These are phyloP conservation scores for Suillus fuscotomentosus DNA, from an alignment of 768 basidiomycete genomes.

Conservation along the genomic window DNA sequence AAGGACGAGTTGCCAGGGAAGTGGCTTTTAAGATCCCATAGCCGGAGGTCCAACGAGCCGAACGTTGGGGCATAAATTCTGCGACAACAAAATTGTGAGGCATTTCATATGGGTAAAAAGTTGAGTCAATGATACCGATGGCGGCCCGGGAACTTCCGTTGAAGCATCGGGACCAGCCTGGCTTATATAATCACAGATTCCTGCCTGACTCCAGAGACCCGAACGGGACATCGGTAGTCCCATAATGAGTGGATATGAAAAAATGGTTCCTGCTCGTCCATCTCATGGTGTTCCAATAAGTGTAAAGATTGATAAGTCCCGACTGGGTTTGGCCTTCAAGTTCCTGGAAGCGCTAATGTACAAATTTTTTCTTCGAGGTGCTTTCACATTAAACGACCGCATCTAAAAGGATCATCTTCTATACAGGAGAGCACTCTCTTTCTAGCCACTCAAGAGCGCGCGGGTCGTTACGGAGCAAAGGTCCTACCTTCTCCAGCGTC, in stretches of 20 bases:
- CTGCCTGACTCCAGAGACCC: too few relatives aligned
- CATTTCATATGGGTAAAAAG: too few relatives aligned
- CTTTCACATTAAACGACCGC: not conserved
- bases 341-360: not conserved
- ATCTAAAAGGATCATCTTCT: not conserved
- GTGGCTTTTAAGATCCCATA: not conserved
- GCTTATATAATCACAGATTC: too few relatives aligned
- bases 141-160: too few relatives aligned
- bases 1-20: not conserved
- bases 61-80: not conserved
- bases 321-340: too few relatives aligned
- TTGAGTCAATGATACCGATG: too few relatives aligned
- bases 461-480: conserved; percentile 61
- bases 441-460: conserved; percentile 63
- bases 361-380: not conserved
- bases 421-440: conserved; percentile 46
- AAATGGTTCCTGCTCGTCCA: too few relatives aligned
- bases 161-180: too few relatives aligned
- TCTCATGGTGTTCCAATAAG: too few relatives aligned
- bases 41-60: not conserved
- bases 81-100: not conserved
- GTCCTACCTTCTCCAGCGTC: conserved; percentile 68
- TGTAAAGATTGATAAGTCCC: too few relatives aligned
- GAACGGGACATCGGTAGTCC: too few relatives aligned
- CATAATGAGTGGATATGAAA: too few relatives aligned